phyloP scores from a whole-genome alignment of 352 stramenopile species.

The Plasmopara muralis region DNA sequence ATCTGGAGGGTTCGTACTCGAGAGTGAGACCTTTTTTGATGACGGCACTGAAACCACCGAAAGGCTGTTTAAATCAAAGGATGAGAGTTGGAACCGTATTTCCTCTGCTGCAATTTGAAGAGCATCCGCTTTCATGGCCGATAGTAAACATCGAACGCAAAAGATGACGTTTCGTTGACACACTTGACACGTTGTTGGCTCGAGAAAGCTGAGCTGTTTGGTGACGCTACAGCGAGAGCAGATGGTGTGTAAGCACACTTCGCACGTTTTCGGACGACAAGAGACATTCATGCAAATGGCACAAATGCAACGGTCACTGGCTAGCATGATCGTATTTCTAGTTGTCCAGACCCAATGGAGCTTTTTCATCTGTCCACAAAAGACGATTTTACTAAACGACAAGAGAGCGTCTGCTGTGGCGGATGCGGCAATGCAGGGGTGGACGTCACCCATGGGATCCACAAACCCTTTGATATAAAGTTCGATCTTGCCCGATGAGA shows the following conservation, averaged over 20 bases:
- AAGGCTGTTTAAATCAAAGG: constrained; percentile 17
- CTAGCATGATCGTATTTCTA: constrained; percentile 16
- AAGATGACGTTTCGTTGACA: constrained; percentile 19
- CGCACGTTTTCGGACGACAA: constrained; percentile 9
- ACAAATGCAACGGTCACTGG: constrained; percentile 10
- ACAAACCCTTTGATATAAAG: constrained; percentile 34
- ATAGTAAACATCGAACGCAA: constrained; percentile 24
- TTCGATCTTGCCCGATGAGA: constrained; percentile 26
- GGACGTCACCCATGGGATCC: constrained; percentile 20
- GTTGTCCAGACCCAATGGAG: constrained; percentile 27
- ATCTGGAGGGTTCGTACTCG: constrained; percentile 18
- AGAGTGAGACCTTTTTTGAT: constrained; percentile 16
- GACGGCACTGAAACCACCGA: constrained; percentile 12
- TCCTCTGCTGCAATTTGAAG: constrained; percentile 25
- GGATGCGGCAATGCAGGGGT: constrained; percentile 12
- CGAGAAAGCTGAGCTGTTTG: constrained; percentile 26
- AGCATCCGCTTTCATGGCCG: constrained; percentile 13
- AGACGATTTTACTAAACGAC: constrained; percentile 17
- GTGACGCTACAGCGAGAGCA: constrained; percentile 20
- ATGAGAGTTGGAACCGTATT: constrained; percentile 10
- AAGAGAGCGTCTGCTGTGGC: constrained; percentile 20
- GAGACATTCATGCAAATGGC: constrained; percentile 13
- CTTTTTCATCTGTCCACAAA: constrained; percentile 37
- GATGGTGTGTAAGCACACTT: constrained; percentile 18
- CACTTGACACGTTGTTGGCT: constrained; percentile 7